phyloP scores from a whole-genome alignment of 1,284 basidiomycete genomes.

The Melampsora occidentalis region DNA sequence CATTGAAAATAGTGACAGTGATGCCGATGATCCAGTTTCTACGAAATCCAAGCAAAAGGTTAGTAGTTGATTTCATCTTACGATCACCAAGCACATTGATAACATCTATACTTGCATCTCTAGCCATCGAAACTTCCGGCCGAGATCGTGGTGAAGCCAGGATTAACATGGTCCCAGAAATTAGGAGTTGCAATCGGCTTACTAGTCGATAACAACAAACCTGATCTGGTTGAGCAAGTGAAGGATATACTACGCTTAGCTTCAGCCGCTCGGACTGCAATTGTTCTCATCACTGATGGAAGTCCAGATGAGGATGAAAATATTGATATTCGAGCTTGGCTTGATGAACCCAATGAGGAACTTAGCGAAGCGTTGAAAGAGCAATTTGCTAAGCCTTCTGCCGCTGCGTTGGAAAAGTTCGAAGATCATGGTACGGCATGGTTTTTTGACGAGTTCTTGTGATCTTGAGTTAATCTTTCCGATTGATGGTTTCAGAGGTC shows the following conservation, averaged over 20 bases:
- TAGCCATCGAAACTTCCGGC: constrained; percentile 51
- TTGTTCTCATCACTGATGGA: constrained; percentile 69
- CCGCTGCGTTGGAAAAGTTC: constrained; percentile 69
- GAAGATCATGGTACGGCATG: constrained; percentile 67
- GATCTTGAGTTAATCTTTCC: background rate
- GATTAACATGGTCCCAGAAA: constrained; percentile 82
- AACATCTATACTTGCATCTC: constrained; percentile 27
- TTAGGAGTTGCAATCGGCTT: constrained; percentile 76
- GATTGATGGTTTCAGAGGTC: constrained; percentile 15
- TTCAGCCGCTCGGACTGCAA: constrained; percentile 59
- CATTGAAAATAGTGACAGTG: constrained; percentile 23
- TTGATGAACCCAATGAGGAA: constrained; percentile 55
- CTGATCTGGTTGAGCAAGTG: constrained; percentile 71
- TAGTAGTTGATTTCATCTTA: constrained; percentile 55
- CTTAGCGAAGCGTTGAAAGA: constrained; percentile 48
- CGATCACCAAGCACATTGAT: constrained; percentile 55
- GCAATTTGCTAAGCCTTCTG: constrained; percentile 61
- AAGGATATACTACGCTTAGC: constrained; percentile 61
- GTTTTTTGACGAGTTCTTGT: constrained; percentile 7
- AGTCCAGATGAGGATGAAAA: constrained; percentile 51
- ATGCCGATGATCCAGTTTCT: constrained; percentile 32
- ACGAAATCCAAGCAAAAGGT: constrained; percentile 21
- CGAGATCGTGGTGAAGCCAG: constrained; percentile 80
- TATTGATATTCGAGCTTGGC: constrained; percentile 59
- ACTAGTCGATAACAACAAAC: constrained; percentile 66